phyloP scores from a whole-genome alignment of 345 rosid species.

The Brassica napus region DNA sequence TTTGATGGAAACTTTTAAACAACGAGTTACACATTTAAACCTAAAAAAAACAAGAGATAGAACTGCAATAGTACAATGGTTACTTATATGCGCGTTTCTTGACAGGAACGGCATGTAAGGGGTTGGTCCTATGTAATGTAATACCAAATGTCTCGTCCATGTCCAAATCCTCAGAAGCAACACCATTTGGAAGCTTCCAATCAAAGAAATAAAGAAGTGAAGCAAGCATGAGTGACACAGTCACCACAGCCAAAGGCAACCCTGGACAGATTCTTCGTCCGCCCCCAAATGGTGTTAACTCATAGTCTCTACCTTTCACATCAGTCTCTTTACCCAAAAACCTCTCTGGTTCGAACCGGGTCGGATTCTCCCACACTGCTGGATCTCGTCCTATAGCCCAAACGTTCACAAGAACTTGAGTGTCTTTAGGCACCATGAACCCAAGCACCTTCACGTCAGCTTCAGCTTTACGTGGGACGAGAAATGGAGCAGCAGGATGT shows the following conservation, averaged over 20 bases:
- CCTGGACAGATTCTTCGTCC: conserved; percentile 36
- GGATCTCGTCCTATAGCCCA: conserved; percentile 49
- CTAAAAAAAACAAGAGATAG: no score
- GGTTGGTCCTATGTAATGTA: conserved; percentile 36
- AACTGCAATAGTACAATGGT: no score
- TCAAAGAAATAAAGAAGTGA: conserved; percentile 48
- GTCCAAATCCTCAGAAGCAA: conserved; percentile 40
- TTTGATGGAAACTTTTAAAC: no score
- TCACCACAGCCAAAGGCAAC: conserved; percentile 45
- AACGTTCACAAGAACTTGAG: conserved; percentile 44
- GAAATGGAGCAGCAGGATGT: conserved; percentile 49
- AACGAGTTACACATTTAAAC: no score
- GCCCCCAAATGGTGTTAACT: conserved; percentile 32
- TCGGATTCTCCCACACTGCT: conserved; percentile 36
- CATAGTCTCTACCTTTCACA: conserved; percentile 37
- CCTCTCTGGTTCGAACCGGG: conserved; percentile 39
- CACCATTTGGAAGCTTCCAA: conserved; percentile 46
- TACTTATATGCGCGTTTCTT: not conserved
- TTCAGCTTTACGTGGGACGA: conserved; percentile 40
- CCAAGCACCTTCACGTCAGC: conserved; percentile 36
- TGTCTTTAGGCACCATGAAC: conserved; percentile 32
- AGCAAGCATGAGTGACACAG: conserved; percentile 50
- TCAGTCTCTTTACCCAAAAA: conserved; percentile 33
- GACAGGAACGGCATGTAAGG: conserved; percentile 28
- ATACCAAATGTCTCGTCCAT: conserved; percentile 43